These are phyloP conservation scores for Blepharisma undulans DNA, from an alignment of 169 alveolate species.

Conservation along the genomic window DNA sequence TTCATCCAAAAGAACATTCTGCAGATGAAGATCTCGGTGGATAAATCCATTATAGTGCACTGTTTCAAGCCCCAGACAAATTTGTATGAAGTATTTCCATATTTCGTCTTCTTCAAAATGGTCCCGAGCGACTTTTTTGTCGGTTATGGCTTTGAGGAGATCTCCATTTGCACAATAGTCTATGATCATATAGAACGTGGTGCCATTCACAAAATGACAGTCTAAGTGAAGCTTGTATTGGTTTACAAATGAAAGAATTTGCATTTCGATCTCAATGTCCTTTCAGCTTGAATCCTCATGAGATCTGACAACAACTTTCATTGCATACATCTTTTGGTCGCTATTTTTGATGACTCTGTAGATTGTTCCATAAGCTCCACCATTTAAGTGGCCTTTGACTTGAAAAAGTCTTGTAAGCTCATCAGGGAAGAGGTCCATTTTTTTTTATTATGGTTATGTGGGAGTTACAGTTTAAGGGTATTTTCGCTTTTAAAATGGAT, in stretches of 20 bases:
- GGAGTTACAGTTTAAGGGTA: too few relatives aligned
- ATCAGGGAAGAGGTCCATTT: too few relatives aligned
- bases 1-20: conserved; percentile 52
- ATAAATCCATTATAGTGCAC: conserved; percentile 68
- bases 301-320: conserved; percentile 85
- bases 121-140: conserved; percentile 51
- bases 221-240: too few relatives aligned
- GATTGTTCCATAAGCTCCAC: conserved; percentile 78
- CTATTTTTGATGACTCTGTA: conserved; percentile 65
- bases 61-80: conserved; percentile 83
- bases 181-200: conserved; percentile 78
- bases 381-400: too few relatives aligned
- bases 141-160: conserved; percentile 60
- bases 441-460: too few relatives aligned
- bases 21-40: conserved; percentile 80
- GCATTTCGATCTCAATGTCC: too few relatives aligned
- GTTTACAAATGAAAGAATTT: too few relatives aligned
- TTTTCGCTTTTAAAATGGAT: too few relatives aligned
- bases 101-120: conserved; percentile 78
- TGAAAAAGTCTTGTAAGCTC: too few relatives aligned
- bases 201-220: conserved; percentile 82
- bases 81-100: conserved; percentile 82
- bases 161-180: conserved; percentile 90
- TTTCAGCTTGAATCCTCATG: too few relatives aligned
- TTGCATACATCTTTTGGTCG: conserved; percentile 64